These are phyloP conservation scores for Andrographis paniculata DNA, from an alignment of 305 asterid genomes.

Conservation along the genomic window DNA sequence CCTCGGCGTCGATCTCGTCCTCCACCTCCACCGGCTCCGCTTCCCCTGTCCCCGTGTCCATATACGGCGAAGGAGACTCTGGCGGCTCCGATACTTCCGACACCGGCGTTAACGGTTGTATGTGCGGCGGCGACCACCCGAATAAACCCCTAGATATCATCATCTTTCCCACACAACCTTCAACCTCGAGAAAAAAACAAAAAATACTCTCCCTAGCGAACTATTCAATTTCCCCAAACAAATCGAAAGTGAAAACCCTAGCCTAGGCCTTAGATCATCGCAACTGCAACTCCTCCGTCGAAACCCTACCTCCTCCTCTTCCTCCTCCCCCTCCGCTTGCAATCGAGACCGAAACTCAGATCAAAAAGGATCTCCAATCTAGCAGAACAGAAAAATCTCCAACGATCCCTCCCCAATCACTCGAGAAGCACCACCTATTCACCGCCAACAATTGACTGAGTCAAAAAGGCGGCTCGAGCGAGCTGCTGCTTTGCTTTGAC, in stretches of 20 bases:
- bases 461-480: neutral
- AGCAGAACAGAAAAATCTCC: neutral
- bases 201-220: neutral
- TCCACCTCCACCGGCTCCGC: constrained; percentile 69
- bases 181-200: neutral
- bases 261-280: neutral
- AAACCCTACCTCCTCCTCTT: neutral
- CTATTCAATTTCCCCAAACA: neutral
- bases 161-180: constrained; percentile 35
- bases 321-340: neutral
- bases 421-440: neutral
- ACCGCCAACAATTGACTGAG: neutral
- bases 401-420: neutral
- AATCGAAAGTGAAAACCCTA: neutral
- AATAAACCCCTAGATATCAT: constrained; percentile 96
- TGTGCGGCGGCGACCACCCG: constrained; percentile 99
- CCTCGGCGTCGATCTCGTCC: constrained; percentile 86
- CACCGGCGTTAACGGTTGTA: constrained; percentile 97
- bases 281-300: neutral
- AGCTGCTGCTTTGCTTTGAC: neutral
- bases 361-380: neutral
- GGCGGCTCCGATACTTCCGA: constrained; percentile 99
- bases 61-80: constrained; percentile 96
- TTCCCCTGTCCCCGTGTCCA: constrained; percentile 59
- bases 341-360: neutral